These are phyloP conservation scores for Cenchrus americanus DNA, from an alignment of 176 grass and related monocot genomes.

Conservation along the genomic window DNA sequence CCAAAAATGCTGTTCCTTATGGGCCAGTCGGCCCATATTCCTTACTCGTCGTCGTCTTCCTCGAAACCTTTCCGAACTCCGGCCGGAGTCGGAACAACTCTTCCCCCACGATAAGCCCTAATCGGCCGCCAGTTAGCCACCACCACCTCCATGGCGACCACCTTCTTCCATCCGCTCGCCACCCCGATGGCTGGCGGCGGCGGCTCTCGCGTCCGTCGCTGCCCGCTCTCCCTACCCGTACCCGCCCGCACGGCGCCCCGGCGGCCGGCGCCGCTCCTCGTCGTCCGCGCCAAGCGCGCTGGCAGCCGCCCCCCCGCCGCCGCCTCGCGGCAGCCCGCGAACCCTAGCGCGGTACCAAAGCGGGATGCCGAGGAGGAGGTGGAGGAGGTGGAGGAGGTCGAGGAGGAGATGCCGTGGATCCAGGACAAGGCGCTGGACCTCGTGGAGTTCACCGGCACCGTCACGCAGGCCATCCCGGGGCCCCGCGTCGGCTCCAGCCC, in stretches of 20 bases:
- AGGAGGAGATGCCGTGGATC: constrained; percentile 98
- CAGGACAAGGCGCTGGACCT: constrained; percentile 97
- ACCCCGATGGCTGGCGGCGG: neutral
- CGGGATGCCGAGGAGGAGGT: constrained; percentile 52
- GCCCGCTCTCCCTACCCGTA: constrained; percentile 5
- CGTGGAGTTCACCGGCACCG: constrained; percentile 96
- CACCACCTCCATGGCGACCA: constrained; percentile 54
- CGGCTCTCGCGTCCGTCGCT: neutral
- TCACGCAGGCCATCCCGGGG: constrained; percentile 90
- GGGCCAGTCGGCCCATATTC: neutral
- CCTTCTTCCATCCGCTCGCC: constrained; percentile 54
- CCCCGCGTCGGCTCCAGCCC: constrained; percentile 78
- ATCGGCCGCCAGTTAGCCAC: constrained; percentile 25
- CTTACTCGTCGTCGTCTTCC: neutral
- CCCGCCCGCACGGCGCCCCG: constrained; percentile 16
- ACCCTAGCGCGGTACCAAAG: constrained; percentile 34
- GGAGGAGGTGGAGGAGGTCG: constrained; percentile 87
- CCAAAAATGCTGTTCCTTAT: neutral
- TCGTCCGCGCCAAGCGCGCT: constrained; percentile 55
- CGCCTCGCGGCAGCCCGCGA: constrained; percentile 46
- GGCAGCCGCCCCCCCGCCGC: constrained; percentile 12
- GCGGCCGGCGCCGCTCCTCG: constrained; percentile 40
- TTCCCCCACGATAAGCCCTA: constrained; percentile 79
- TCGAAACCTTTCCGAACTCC: constrained; percentile 25
- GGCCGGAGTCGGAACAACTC: constrained; percentile 17